Percentiles rank a stretch among this genome's conserved stretches.
Conservation (phyloP, 805 yeast species). For the Candida odintsovae region DNA sequence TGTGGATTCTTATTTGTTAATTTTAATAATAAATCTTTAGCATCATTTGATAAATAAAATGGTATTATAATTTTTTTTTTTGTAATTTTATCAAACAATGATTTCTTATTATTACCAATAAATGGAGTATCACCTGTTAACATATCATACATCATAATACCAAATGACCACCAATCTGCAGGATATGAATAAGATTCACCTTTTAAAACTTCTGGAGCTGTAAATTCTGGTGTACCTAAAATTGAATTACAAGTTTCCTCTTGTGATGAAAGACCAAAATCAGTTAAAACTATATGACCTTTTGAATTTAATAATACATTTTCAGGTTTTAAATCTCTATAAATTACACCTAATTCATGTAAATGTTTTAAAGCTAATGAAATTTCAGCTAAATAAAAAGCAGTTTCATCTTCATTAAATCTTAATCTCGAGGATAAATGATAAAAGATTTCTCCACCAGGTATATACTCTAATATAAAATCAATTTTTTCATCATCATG, state of each 20-base stretch:
- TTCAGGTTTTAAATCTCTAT: constrained; percentile 86
- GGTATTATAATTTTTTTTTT: constrained; percentile 62
- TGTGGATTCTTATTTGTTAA: constrained; percentile 62
- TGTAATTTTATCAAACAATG: constrained; percentile 61
- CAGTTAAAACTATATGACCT: constrained; percentile 83
- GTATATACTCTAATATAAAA: constrained; percentile 72
- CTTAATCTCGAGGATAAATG: constrained; percentile 34
- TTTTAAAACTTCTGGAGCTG: constrained; percentile 82
- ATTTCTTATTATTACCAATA: constrained; percentile 66
- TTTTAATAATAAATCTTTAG: constrained; percentile 63
- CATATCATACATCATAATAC: constrained; percentile 73
- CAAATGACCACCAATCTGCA: constrained; percentile 93
- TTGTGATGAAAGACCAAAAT: constrained; percentile 63
- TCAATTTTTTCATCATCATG: constrained; percentile 77
- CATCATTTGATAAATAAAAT: constrained; percentile 64
- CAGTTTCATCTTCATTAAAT: constrained; percentile 57
- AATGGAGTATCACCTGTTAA: constrained; percentile 81
- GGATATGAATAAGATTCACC: constrained; percentile 75
- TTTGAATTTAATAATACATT: constrained; percentile 69
- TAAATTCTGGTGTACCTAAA: constrained; percentile 38
- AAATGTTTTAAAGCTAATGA: constrained; percentile 71
- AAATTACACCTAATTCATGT: constrained; percentile 76
- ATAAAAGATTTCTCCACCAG: constrained; percentile 77
- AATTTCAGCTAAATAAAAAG: constrained; percentile 78
- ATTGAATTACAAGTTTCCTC: constrained; percentile 35